Percentiles rank a stretch among this genome's conserved stretches.
phyloP scores from a whole-genome alignment of 2,329 filamentous ascomycete genomes.

The Penicillium brasilianum region DNA sequence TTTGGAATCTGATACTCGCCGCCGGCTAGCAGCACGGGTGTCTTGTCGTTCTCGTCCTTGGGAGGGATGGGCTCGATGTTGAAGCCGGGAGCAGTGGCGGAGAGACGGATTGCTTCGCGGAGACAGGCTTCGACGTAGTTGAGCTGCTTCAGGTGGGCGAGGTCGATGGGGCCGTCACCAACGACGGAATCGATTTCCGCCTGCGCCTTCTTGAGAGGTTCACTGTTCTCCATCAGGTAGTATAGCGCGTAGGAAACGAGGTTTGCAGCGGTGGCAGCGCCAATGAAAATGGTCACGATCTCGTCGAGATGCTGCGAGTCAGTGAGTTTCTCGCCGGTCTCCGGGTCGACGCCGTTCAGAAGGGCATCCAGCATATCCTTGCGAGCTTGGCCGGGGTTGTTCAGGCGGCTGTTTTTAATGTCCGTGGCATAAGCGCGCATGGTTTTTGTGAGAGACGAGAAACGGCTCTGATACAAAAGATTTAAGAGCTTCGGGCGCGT shows the following conservation, averaged over 20 bases:
- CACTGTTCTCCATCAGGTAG: slow-evolving; percentile 65
- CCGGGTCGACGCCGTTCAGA: slow-evolving; percentile 62
- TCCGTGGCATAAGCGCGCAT: slow-evolving; percentile 61
- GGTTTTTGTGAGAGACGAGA: slow-evolving; percentile 56
- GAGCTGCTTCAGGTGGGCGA: slow-evolving; percentile 66
- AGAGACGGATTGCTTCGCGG: slow-evolving; percentile 68
- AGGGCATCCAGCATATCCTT: slow-evolving; percentile 65
- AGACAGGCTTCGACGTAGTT: slow-evolving; percentile 70
- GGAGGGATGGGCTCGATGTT: slow-evolving; percentile 58
- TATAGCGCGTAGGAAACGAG: slow-evolving; percentile 69
- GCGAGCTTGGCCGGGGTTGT: slow-evolving; percentile 54
- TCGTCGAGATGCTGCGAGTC: slow-evolving; percentile 68
- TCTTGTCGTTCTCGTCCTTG: slow-evolving; percentile 46
- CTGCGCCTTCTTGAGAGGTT: slow-evolving; percentile 64
- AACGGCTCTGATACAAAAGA: slow-evolving; percentile 59
- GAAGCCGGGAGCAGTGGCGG: slow-evolving; percentile 65
- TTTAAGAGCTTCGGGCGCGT: slow-evolving; percentile 58
- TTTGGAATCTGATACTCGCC: slow-evolving; percentile 65
- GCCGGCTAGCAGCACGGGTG: slow-evolving; percentile 54
- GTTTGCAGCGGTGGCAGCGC: slow-evolving; percentile 73
- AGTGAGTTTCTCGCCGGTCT: slow-evolving; percentile 61
- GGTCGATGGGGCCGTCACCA: slow-evolving; percentile 35
- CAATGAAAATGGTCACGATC: slow-evolving; percentile 65
- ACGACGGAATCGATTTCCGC: slow-evolving; percentile 64
- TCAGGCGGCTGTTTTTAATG: slow-evolving; percentile 59